phyloP scores from a whole-genome alignment of 768 basidiomycete genomes.

The Suillus luteus region DNA sequence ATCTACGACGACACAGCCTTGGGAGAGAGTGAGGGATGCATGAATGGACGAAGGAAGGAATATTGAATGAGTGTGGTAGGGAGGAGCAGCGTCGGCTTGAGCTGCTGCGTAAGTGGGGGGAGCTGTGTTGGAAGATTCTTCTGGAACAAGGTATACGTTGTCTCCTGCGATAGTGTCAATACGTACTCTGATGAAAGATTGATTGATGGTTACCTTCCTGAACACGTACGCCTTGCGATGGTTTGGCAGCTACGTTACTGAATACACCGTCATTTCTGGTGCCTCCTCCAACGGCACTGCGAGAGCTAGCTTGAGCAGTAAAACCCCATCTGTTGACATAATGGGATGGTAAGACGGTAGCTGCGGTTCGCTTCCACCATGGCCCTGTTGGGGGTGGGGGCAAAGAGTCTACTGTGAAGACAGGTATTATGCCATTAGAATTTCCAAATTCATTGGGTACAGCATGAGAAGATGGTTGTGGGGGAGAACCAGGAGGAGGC shows the following conservation, averaged over 20 bases:
- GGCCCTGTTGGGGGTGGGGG: constrained; percentile 37
- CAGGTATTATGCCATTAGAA: constrained; percentile 69
- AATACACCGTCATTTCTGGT: constrained; percentile 89
- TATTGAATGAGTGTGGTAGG: constrained; percentile 98
- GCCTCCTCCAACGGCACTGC: constrained; percentile 57
- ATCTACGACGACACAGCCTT: constrained; percentile 87
- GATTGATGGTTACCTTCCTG: constrained; percentile 53
- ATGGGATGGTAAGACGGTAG: constrained; percentile 56
- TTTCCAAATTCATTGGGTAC: constrained; percentile 75
- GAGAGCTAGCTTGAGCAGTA: constrained; percentile 38
- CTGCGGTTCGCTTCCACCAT: constrained; percentile 61
- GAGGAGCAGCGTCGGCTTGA: constrained; percentile 93
- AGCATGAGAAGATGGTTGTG: constrained; percentile 60
- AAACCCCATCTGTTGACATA: constrained; percentile 50
- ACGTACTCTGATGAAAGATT: constrained; percentile 13
- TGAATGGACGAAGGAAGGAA: constrained; percentile 74
- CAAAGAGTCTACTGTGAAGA: constrained; percentile 38
- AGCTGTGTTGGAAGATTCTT: constrained; percentile 78
- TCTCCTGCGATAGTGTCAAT: constrained; percentile 49
- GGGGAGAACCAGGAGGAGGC: constrained; percentile 84
- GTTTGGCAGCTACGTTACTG: constrained; percentile 92
- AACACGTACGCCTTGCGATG: constrained; percentile 55
- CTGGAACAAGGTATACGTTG: constrained; percentile 74
- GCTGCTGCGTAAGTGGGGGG: constrained; percentile 94
- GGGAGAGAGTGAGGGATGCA: constrained; percentile 35